Base-by-base conservation (phyloP, 2,329 filamentous ascomycete species). In the Coniochaeta sp. region DNA sequence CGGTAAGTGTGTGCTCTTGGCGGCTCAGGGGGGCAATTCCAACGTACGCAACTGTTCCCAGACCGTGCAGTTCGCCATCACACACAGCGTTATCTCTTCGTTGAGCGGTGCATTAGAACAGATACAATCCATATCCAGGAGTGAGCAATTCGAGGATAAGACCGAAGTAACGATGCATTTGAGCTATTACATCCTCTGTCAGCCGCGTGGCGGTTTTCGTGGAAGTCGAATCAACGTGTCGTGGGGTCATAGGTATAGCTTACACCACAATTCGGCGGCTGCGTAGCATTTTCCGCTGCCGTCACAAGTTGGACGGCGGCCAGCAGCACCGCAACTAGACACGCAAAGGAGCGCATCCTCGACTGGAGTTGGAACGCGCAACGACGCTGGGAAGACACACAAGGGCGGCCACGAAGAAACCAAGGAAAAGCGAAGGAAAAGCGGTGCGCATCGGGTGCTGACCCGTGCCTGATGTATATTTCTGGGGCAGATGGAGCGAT, bases 11-110 rank as follows among this genome's bases (percentile, higher is more conserved):
- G 6, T 26, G 54, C 31, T 57, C 34, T 24, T 11, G 34, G 28
- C n/a, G 31, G 28, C n/a, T 34, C 33, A 12, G 7, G 54, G 17
- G 11, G 6, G 3, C 54, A 31, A 14, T 19, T 24, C 28, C 11
- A 9, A 43, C 59, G n/a, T 58, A 61, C 59, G 31, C 44, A 61
- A 55, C 44, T 58, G 55, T 50, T 61, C 59, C 54, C 36, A 55
- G n/a, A 61, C 16, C 16, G 55, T 61, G 59, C 59, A 61, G 17
- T 61, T 58, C 22, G 34, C 19, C 56, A 19, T n/a, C 6, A 61
- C 59, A 24, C 59, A 61, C 0, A 43, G 16, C 14, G 40, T 58
- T 33, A 61, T 58, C 24, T 22, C 17, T 3, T 40, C 19, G 22
- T 61, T 61, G 44, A 61, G 59, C 22, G 47, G 43, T 7, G 26